A percentile compares a stretch with the other conserved stretches of the same genome.
These are phyloP conservation scores for Schizochytrium sp. DNA, from an alignment of 108 stramenopile species.

Conservation along the genomic window DNA sequence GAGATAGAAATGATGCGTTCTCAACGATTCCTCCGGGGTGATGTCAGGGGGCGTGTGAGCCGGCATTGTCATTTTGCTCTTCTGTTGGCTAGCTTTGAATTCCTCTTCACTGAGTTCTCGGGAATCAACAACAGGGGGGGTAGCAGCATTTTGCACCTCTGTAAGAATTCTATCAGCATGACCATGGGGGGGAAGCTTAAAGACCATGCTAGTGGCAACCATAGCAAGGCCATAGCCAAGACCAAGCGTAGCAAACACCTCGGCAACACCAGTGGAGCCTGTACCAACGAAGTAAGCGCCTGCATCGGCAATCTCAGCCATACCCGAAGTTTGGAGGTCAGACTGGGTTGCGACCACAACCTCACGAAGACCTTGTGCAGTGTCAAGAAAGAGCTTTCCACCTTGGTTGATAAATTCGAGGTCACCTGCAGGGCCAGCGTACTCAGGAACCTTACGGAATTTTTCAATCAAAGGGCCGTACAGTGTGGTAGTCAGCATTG, in stretches of 20 bases:
- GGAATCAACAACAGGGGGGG: neutral
- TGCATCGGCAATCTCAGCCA: conserved; percentile 59
- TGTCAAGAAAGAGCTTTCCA: conserved; percentile 66
- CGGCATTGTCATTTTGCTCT: conserved; percentile 70
- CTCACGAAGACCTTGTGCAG: conserved; percentile 75
- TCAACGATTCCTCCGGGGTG: conserved; percentile 65
- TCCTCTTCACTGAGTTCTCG: neutral
- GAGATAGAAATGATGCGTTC: conserved; percentile 82
- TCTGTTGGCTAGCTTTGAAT: neutral
- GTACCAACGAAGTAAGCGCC: conserved; percentile 79
- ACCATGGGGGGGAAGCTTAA: conserved; percentile 76
- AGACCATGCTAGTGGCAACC: conserved; percentile 71
- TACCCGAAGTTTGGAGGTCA: conserved; percentile 61
- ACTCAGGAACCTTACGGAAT: conserved; percentile 79
- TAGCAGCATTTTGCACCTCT: neutral
- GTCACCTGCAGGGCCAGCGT: conserved; percentile 67
- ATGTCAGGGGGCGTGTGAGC: neutral
- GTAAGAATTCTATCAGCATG: conserved; percentile 64
- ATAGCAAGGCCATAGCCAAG: conserved; percentile 74
- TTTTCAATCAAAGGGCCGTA: conserved; percentile 77
- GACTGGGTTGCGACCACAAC: conserved; percentile 68
- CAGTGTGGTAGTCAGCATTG: conserved; percentile 83
- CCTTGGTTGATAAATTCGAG: conserved; percentile 12
- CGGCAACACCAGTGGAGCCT: conserved; percentile 78
- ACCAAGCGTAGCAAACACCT: conserved; percentile 73